A percentile compares a stretch with the other conserved stretches of the same genome.
phyloP scores from a whole-genome alignment of 106 monocot genomes.

The Acorus gramineus region DNA sequence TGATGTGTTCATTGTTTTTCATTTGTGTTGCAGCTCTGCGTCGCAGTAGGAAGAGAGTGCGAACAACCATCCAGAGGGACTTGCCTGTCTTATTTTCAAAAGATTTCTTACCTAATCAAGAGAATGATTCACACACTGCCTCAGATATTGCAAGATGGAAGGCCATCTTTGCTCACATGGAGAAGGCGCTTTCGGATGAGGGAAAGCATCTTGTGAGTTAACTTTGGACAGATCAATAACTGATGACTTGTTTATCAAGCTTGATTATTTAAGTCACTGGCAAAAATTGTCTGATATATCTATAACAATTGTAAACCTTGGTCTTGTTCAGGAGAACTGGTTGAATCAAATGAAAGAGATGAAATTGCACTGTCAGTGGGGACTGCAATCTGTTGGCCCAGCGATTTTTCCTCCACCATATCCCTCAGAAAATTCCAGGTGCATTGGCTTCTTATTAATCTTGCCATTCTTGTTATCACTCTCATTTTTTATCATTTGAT shows the following conservation, averaged over 20 bases:
- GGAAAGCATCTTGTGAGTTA: conserved; percentile 76
- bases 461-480: no score
- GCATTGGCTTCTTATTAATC: not conserved
- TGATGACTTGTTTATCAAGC: not conserved
- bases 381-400: conserved; percentile 34
- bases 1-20: not conserved
- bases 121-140: conserved; percentile 8
- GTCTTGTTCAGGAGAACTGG: conserved; percentile 51
- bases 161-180: conserved; percentile 71
- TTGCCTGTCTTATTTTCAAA: conserved; percentile 52
- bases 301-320: not conserved
- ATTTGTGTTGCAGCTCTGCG: conserved; percentile 35
- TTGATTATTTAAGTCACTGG: not conserved
- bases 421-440: conserved; percentile 41
- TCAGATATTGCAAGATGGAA: conserved; percentile 51
- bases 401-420: conserved; percentile 14
- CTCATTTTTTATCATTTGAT: not conserved
- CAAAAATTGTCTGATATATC: not conserved
- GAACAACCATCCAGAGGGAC: conserved; percentile 58
- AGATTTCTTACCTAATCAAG: conserved; percentile 30
- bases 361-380: conserved; percentile 60
- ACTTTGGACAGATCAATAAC: not conserved
- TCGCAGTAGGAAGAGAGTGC: conserved; percentile 76
- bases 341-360: conserved; percentile 75
- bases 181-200: conserved; percentile 52